Percentiles rank a stretch among this genome's conserved stretches.
Conservation (phyloP, 2,329 filamentous ascomycete genomes). For the Aureobasidium sp. region DNA sequence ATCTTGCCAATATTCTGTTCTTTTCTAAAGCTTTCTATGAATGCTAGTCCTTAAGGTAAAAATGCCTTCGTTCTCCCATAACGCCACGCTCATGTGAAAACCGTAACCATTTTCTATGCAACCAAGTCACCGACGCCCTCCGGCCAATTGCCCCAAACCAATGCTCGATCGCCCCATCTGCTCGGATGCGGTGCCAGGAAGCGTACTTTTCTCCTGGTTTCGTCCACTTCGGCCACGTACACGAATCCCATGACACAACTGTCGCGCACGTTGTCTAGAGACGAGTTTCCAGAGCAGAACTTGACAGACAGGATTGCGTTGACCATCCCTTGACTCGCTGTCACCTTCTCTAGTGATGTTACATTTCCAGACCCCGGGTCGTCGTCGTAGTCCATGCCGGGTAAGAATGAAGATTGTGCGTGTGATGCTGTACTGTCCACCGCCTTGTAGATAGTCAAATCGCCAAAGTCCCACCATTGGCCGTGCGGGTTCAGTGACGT, state of each 20-base stretch:
- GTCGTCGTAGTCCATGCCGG: slow-evolving; percentile 40
- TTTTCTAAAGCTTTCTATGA: not conserved
- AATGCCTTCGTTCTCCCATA: not conserved
- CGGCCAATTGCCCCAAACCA: slow-evolving; percentile 81
- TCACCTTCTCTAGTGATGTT: slow-evolving; percentile 40
- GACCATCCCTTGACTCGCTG: slow-evolving; percentile 59
- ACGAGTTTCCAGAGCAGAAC: slow-evolving; percentile 56
- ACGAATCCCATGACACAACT: slow-evolving; percentile 85
- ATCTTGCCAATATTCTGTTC: slow-evolving; percentile 1
- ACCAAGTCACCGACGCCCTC: slow-evolving; percentile 74
- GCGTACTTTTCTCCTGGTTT: slow-evolving; percentile 69
- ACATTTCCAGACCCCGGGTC: slow-evolving; percentile 19
- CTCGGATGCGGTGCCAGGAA: slow-evolving; percentile 78
- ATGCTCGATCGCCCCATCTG: slow-evolving; percentile 65
- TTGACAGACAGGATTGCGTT: slow-evolving; percentile 82
- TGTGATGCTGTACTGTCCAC: slow-evolving; percentile 14
- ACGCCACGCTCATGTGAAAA: slow-evolving; percentile 7
- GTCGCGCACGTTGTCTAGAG: slow-evolving; percentile 64
- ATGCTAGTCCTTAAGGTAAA: not conserved
- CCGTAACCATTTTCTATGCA: slow-evolving; percentile 31
- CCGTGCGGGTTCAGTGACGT: slow-evolving; percentile 79
- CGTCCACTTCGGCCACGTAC: slow-evolving; percentile 86
- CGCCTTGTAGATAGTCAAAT: slow-evolving; percentile 55
- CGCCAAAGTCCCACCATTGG: slow-evolving; percentile 70
- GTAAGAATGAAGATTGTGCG: slow-evolving; percentile 24